Base-by-base conservation (phyloP, 441 rosid species). In the Populus tomentosa region DNA sequence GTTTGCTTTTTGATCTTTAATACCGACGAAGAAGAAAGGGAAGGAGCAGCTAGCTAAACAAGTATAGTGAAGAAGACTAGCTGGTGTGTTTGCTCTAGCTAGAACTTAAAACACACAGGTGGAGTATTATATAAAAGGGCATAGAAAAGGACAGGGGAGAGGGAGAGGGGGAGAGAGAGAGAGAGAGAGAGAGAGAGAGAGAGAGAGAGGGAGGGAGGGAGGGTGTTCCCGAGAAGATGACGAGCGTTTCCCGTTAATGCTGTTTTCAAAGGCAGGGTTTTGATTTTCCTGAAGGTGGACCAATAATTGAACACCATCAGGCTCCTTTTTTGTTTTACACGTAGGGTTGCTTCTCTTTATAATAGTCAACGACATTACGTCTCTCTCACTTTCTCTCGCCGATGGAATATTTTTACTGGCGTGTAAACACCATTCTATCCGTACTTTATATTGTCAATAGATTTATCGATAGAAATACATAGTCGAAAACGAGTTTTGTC, bases 291-390 rank as follows among this genome's bases (percentile, higher is more conserved):
- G 24, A 40, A 33, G 4, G 82, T 77, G 85, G 87, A 83, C 83
- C 85, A 78, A 73, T 1, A 14, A 18, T 13, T 4, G 4, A 30
- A 30, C 32, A 65, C 5, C 35, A 80, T 67, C 72, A 71, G 80
- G 66, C 87, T 76, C 79, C 61, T 18, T 3, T 67, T 85, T 83
- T 84, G 89, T 82, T 84, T 82, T 85, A 80, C 89, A 80, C 86
- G 78, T 77, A 69, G 88, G 86, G 81, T 73, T 65, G 74, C 65
- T 79, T 75, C 80, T 70, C 82, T 70, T 38, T 50, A 53, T 50
- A 76, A 50, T 18, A 36, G 69, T 71, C 53, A 69, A 74, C 63
- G n/a, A 71, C 78, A 26, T 56, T 50, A 4, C 24, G 7, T n/a
- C 2, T 67, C 28, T 24, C 56, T 72, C 59, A 53, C 32, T 30